phyloP scores from a whole-genome alignment of 768 basidiomycete genomes.

The Tulasnella calospora region DNA sequence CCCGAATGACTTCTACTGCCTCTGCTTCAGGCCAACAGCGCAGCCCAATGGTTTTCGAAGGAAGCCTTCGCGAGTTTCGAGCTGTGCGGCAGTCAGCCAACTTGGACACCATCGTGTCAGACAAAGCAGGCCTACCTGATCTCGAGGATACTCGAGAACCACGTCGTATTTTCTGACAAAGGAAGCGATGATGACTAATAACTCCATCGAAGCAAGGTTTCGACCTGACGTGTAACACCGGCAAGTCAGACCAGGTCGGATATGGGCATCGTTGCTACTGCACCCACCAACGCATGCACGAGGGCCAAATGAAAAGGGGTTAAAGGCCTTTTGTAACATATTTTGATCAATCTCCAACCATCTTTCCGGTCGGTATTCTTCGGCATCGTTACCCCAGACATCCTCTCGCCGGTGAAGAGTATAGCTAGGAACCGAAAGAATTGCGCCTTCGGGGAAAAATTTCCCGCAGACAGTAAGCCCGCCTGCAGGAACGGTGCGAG shows the following conservation, averaged over 20 bases:
- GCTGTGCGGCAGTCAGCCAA: slow-evolving; percentile 40
- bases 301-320: slow-evolving; percentile 81
- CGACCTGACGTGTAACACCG: background rate
- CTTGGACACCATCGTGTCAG: slow-evolving; percentile 24
- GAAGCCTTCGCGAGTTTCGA: slow-evolving; percentile 80
- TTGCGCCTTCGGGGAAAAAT: slow-evolving; percentile 66
- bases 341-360: slow-evolving; percentile 61
- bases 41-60: slow-evolving; percentile 76
- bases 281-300: slow-evolving; percentile 72
- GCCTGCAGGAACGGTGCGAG: slow-evolving; percentile 71
- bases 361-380: slow-evolving; percentile 48
- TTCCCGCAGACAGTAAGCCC: slow-evolving; percentile 56
- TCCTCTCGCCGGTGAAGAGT: slow-evolving; percentile 68
- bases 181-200: slow-evolving; percentile 76
- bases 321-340: slow-evolving; percentile 66
- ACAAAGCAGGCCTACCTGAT: slow-evolving; percentile 44
- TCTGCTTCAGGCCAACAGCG: slow-evolving; percentile 63
- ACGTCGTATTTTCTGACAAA: slow-evolving; percentile 72
- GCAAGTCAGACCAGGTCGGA: background rate
- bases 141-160: slow-evolving; percentile 56
- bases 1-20: slow-evolving; percentile 31
- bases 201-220: slow-evolving; percentile 73
- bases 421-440: slow-evolving; percentile 76
- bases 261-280: background rate
- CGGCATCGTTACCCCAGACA: slow-evolving; percentile 76